phyloP scores from a whole-genome alignment of 2,329 filamentous ascomycete genomes.

The Neonectria coccinea region DNA sequence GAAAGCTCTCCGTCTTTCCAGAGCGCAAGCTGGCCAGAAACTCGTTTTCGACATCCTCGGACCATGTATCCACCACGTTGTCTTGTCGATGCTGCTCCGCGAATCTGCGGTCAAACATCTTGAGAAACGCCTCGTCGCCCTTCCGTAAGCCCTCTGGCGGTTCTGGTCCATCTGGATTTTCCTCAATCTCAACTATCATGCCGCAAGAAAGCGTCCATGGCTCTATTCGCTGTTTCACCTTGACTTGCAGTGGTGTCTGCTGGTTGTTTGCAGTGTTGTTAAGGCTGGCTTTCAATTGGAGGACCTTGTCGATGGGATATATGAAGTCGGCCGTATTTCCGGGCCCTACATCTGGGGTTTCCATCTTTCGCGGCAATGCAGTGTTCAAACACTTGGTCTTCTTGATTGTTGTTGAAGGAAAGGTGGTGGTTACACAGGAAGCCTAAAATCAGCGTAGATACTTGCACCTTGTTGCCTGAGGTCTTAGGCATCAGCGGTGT shows the following conservation, averaged over 20 bases:
- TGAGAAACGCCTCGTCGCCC: slow-evolving; percentile 33
- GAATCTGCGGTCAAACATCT: slow-evolving; percentile 41
- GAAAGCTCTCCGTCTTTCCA: slow-evolving; percentile 7
- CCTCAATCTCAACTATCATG: slow-evolving; percentile 40
- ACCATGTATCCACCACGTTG: slow-evolving; percentile 29
- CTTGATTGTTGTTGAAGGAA: background rate
- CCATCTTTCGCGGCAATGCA: background rate
- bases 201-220: slow-evolving; percentile 32
- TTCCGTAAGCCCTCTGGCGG: background rate
- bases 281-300: background rate
- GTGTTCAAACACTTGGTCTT: background rate
- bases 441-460: background rate
- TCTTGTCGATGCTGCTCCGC: slow-evolving; percentile 32
- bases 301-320: background rate
- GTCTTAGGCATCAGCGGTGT: no score
- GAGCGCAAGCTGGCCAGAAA: background rate
- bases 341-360: background rate
- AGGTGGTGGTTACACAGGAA: slow-evolving; percentile 3
- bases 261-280: background rate
- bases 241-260: background rate
- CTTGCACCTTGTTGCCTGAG: no score
- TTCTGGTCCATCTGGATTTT: slow-evolving; percentile 18
- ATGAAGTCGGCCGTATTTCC: background rate
- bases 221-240: slow-evolving; percentile 3
- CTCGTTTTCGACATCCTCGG: background rate